Base-by-base conservation (phyloP, 805 yeast genomes). In the Helenozyma rhizophorensis region DNA sequence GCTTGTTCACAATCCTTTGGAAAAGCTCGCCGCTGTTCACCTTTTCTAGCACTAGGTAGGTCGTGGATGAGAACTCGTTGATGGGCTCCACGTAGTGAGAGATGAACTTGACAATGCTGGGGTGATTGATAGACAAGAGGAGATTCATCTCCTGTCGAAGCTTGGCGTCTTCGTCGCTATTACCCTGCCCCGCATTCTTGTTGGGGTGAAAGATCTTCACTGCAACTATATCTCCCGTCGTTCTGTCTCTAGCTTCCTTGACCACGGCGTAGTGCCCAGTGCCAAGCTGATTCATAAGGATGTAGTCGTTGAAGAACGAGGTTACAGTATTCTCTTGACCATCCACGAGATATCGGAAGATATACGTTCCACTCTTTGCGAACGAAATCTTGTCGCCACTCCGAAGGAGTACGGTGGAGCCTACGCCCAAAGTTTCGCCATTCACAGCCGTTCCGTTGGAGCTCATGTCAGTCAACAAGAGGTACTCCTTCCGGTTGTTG, bases 211-310 rank as follows among this genome's bases (percentile, higher is more conserved):
- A 83, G 7, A 83, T 78, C 50, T 83, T 83, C 4, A 83, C 85
- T 0, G 90, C 93, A 29, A 77, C 83, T 2, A 70, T 57, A 30
- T 70, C 70, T 0, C 87, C 86, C 0, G 79, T 69, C 6, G 57
- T 54, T 43, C 78, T 72, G 40, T 74, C 69, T 6, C 65, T 63
- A 2, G 86, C 86, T 43, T 80, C 84, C 50, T 77, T 80, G 3
- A 83, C 93, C n/a, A 77, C 76, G 0, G 93, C 90, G 48, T 83
- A 83, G 56, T 83, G 90, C 1, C 93, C 93, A 4, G 81, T 60
- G 0, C 93, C 93, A 14, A 83, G 56, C 42, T 78, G 75, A 34
- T 64, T 67, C 1, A 84, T 85, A 13, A 75, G 38, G 6, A 72
- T 62, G 45, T 74, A 75, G 36, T 72, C 70, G 47, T 80, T 83